Conservation (phyloP, 495 filamentous ascomycete genomes). For the Hyphodiscus hymeniophilus region DNA sequence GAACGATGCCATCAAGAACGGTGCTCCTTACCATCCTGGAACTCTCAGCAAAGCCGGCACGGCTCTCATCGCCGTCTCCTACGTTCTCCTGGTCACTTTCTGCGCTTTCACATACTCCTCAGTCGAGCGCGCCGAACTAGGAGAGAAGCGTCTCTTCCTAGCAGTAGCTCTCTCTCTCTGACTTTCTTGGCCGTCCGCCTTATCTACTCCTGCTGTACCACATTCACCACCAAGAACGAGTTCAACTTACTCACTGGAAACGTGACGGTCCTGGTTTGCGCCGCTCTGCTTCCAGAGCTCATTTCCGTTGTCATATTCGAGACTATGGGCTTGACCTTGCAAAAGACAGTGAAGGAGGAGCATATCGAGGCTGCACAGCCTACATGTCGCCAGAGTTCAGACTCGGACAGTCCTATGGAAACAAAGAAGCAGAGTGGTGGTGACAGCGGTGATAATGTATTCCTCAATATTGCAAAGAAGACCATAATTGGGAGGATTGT, state of each 20-base stretch:
- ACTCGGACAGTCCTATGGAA: neutral
- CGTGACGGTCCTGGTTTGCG: slow-evolving; percentile 29
- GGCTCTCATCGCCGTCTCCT: slow-evolving; percentile 16
- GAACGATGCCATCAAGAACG: neutral
- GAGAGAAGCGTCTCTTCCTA: slow-evolving; percentile 29
- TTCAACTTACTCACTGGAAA: slow-evolving; percentile 31
- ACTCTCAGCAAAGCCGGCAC: slow-evolving; percentile 19
- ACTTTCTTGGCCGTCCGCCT: slow-evolving; percentile 33
- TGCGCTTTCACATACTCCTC: slow-evolving; percentile 6
- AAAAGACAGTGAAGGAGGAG: slow-evolving; percentile 2
- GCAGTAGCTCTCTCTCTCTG: slow-evolving; percentile 27
- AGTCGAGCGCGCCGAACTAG: slow-evolving; percentile 10
- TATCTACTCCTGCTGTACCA: slow-evolving; percentile 28
- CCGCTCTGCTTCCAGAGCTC: slow-evolving; percentile 33
- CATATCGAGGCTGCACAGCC: too few relatives aligned
- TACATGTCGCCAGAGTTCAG: neutral
- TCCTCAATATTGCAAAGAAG: slow-evolving; percentile 10
- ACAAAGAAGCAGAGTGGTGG: too few relatives aligned
- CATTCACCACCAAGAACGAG: slow-evolving; percentile 24
- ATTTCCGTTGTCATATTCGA: slow-evolving; percentile 26
- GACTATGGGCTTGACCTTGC: slow-evolving; percentile 29
- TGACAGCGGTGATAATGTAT: too few relatives aligned
- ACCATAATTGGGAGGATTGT: slow-evolving; percentile 20
- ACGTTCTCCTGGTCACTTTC: slow-evolving; percentile 17
- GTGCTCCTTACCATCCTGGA: slow-evolving; percentile 7